Conservation (phyloP, 495 filamentous ascomycete genomes). For the Neurospora cerealis region DNA sequence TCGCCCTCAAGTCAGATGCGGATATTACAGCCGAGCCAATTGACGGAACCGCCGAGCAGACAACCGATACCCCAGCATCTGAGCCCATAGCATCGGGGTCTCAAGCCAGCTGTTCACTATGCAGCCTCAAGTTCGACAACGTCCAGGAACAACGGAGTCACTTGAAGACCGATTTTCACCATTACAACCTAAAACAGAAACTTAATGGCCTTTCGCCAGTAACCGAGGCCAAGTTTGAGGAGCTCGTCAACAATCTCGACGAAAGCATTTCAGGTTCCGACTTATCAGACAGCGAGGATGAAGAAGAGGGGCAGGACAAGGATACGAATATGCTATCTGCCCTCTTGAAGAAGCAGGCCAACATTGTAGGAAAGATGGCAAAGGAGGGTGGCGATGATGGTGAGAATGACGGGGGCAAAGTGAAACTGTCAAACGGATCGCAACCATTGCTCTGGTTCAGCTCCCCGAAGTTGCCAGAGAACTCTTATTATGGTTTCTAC, state of each 20-base stretch:
- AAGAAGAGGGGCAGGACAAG: constrained; percentile 32
- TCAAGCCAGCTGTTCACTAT: constrained; percentile 68
- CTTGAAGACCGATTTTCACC: constrained; percentile 82
- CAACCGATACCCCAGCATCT: constrained; percentile 5
- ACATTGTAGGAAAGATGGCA: constrained; percentile 40
- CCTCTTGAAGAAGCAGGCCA: constrained; percentile 75
- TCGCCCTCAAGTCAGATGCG: constrained; percentile 47
- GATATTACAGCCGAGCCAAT: constrained; percentile 19
- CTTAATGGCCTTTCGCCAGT: constrained; percentile 58
- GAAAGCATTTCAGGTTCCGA: constrained; percentile 87
- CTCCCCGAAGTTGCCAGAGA: constrained; percentile 60
- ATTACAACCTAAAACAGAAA: constrained; percentile 90
- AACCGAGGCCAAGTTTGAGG: constrained; percentile 71
- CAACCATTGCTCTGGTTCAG: constrained; percentile 80
- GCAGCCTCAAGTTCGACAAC: constrained; percentile 54
- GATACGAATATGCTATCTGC: constrained; percentile 58
- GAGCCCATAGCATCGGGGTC: constrained; percentile 42
- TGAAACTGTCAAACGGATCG: constrained; percentile 47
- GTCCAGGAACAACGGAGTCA: constrained; percentile 79
- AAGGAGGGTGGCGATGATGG: constrained; percentile 27
- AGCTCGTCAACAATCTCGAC: constrained; percentile 69
- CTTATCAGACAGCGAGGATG: constrained; percentile 40
- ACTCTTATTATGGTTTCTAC: constrained; percentile 78
- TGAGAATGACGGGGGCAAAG: constrained; percentile 19
- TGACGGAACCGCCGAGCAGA: constrained; percentile 14